These are phyloP conservation scores for Sugiyamaella floridensis DNA, from an alignment of 805 yeast genomes.

Conservation along the genomic window DNA sequence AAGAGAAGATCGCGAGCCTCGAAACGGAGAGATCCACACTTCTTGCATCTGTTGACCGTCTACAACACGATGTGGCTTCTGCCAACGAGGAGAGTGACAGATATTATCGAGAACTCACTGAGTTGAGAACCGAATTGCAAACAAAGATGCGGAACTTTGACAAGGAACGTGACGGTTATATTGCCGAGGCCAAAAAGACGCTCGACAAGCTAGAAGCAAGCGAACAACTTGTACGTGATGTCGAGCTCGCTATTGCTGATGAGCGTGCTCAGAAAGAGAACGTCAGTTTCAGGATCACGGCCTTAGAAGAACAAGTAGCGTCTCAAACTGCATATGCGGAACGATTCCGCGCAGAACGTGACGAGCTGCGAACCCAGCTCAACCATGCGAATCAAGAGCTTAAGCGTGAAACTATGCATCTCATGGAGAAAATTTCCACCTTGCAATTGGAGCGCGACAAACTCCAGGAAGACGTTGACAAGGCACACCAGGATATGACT, in stretches of 20 bases:
- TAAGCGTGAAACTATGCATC: conserved; percentile 9
- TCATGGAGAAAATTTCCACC: conserved; percentile 1
- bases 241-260: conserved; percentile 31
- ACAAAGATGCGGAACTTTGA: conserved; percentile 14
- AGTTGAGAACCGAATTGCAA: conserved; percentile 17
- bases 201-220: conserved; percentile 17
- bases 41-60: conserved; percentile 29
- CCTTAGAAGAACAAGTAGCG: conserved; percentile 28
- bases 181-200: conserved; percentile 20
- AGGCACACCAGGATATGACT: conserved; percentile 18
- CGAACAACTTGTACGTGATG: conserved; percentile 22
- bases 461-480: conserved; percentile 12
- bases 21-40: conserved; percentile 32
- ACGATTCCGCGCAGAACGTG: conserved; percentile 20
- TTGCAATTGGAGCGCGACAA: conserved; percentile 14
- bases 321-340: conserved; percentile 25
- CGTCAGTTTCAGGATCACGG: conserved; percentile 20
- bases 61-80: conserved; percentile 35
- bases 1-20: conserved; percentile 27
- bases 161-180: conserved; percentile 21
- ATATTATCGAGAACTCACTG: conserved; percentile 25
- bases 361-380: conserved; percentile 18
- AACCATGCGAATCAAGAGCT: conserved; percentile 30
- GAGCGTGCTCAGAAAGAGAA: conserved; percentile 15
- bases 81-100: conserved; percentile 25